Evolutionary conservation across 805 yeast genomes (phyloP).

Genomic region (Wickerhamiella kurtzmanii): DNA sequence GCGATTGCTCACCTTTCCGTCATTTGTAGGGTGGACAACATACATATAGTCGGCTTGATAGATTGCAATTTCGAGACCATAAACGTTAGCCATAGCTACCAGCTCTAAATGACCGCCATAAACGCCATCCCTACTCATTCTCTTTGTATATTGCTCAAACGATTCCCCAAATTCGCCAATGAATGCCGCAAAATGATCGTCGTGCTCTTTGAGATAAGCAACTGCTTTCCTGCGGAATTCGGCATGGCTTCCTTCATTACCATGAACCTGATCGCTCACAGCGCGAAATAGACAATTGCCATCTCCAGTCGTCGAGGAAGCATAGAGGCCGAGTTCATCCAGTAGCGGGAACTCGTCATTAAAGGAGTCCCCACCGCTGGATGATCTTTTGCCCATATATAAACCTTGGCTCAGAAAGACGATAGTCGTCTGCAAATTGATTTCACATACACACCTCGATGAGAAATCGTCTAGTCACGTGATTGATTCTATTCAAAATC

Average conservation of each 20-base stretch:
- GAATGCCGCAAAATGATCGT: conserved; percentile 24
- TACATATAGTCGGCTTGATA: conserved; percentile 28
- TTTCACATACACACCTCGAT: too few species aligned
- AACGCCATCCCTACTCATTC: conserved; percentile 28
- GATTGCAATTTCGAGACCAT: conserved; percentile 24
- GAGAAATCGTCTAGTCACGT: too few species aligned
- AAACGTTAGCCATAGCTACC: conserved; percentile 29
- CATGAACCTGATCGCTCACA: conserved; percentile 29
- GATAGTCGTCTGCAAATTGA: conserved; percentile 4
- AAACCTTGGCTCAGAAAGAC: conserved; percentile 10
- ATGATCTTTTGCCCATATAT: conserved; percentile 1
- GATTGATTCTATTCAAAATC: too few species aligned
- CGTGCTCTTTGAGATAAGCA: conserved; percentile 22
- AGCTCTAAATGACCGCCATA: conserved; percentile 32
- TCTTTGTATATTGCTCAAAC: conserved; percentile 25
- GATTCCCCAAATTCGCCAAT: conserved; percentile 25
- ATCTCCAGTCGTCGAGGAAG: conserved; percentile 28
- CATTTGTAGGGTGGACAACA: conserved; percentile 20
- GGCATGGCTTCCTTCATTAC: conserved; percentile 24
- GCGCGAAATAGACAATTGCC: conserved; percentile 34
- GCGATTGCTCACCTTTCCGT: not conserved
- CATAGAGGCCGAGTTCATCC: conserved; percentile 25
- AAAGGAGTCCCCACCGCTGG: too few species aligned
- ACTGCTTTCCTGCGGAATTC: conserved; percentile 24
- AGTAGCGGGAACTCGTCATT: conserved; percentile 28